Conservation (phyloP, 2,329 filamentous ascomycete species). For the Fusarium humuli region DNA sequence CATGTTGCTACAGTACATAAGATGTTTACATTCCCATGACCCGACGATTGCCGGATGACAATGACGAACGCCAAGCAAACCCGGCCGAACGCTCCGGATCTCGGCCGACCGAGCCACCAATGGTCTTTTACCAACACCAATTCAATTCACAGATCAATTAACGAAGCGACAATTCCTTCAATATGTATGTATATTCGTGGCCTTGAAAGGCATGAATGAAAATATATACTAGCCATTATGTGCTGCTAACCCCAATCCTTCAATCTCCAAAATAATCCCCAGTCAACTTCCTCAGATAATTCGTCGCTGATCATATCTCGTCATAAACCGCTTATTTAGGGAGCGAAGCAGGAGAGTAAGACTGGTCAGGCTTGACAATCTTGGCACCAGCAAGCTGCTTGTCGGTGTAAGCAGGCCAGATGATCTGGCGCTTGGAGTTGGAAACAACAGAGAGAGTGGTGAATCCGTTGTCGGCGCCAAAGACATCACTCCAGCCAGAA, state of each 20-base stretch:
- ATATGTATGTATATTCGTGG: background rate
- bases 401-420: constrained; percentile 67
- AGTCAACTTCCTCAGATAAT: background rate
- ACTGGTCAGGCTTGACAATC: constrained; percentile 62
- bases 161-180: background rate
- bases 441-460: constrained; percentile 65
- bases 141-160: background rate
- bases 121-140: background rate
- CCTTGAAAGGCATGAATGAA: background rate
- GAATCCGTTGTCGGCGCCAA: constrained; percentile 64
- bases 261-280: background rate
- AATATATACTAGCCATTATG: constrained; percentile 21
- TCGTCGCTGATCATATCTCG: background rate
- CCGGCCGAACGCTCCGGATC: background rate
- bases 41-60: background rate
- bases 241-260: constrained; percentile 1
- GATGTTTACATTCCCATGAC: background rate
- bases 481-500: constrained; percentile 67
- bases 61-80: background rate
- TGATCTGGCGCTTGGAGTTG: constrained; percentile 57
- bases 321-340: constrained; percentile 32
- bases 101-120: background rate
- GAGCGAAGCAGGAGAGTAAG: constrained; percentile 53
- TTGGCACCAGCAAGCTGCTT: constrained; percentile 58
- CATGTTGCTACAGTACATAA: background rate